These are phyloP conservation scores for Candida boidinii DNA, from an alignment of 805 yeast species.

Conservation along the genomic window DNA sequence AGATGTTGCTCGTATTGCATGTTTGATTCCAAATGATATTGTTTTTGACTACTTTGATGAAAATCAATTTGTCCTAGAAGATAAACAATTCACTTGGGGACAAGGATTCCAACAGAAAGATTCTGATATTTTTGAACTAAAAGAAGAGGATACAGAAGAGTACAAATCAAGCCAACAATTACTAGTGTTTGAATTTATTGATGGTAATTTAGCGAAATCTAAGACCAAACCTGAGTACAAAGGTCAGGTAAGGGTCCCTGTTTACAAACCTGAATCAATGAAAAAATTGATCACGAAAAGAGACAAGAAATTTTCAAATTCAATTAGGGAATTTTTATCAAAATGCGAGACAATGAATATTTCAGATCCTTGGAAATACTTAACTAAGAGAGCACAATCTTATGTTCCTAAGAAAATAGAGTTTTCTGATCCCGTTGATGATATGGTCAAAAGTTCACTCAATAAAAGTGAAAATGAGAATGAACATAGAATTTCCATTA, in stretches of 20 bases:
- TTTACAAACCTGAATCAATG: conserved; percentile 47
- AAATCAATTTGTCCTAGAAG: conserved; percentile 43
- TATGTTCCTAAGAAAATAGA: conserved; percentile 40
- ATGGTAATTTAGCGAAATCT: conserved; percentile 46
- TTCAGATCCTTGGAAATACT: conserved; percentile 31
- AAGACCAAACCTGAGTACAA: conserved; percentile 35
- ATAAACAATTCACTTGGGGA: conserved; percentile 31
- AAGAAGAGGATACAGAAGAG: conserved; percentile 24
- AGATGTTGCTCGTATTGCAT: conserved; percentile 59
- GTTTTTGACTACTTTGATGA: conserved; percentile 73
- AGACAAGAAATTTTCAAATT: conserved; percentile 39
- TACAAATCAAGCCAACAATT: conserved; percentile 38
- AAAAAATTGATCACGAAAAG: conserved; percentile 52
- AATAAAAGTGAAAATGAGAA: conserved; percentile 2
- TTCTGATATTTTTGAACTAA: conserved; percentile 41
- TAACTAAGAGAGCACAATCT: conserved; percentile 27
- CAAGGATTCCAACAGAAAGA: conserved; percentile 53
- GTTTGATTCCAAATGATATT: conserved; percentile 60
- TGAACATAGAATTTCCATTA: conserved; percentile 33
- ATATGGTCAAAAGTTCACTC: conserved; percentile 32
- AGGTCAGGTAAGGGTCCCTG: conserved; percentile 40
- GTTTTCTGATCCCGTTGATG: conserved; percentile 54
- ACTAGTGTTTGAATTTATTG: conserved; percentile 69
- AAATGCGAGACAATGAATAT: conserved; percentile 20
- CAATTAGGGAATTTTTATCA: conserved; percentile 28